phyloP scores from a whole-genome alignment of 495 filamentous ascomycete genomes.

The Filosporella fistucella region DNA sequence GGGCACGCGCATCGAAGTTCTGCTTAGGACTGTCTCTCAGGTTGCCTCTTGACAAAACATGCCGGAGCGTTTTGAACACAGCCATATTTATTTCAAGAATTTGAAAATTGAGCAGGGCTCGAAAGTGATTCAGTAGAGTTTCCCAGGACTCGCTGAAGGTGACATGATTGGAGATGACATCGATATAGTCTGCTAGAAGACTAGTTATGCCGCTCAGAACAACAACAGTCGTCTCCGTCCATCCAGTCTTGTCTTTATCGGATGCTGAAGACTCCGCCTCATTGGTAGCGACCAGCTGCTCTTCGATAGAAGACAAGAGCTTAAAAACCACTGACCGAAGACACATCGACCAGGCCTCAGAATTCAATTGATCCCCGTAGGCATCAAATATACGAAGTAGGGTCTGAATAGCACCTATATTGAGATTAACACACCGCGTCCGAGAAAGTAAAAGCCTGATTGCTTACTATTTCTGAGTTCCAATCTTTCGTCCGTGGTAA shows the following conservation, averaged over 20 bases:
- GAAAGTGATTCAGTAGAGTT: slow-evolving; percentile 62
- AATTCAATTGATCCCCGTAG: slow-evolving; percentile 73
- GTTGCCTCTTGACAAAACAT: slow-evolving; percentile 56
- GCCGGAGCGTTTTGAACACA: slow-evolving; percentile 61
- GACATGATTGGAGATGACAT: slow-evolving; percentile 49
- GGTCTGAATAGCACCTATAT: slow-evolving; percentile 67
- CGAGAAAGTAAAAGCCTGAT: slow-evolving; percentile 18
- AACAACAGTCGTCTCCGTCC: slow-evolving; percentile 75
- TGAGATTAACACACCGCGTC: slow-evolving; percentile 27
- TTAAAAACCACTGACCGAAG: slow-evolving; percentile 74
- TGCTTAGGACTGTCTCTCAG: slow-evolving; percentile 33
- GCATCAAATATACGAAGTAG: slow-evolving; percentile 88
- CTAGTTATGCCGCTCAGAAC: slow-evolving; percentile 65
- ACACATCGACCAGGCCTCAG: slow-evolving; percentile 79
- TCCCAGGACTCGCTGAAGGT: slow-evolving; percentile 63
- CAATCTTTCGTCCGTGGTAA: slow-evolving; percentile 72
- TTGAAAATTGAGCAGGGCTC: slow-evolving; percentile 50
- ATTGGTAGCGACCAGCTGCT: slow-evolving; percentile 30
- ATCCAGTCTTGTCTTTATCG: slow-evolving; percentile 45
- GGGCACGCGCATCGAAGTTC: slow-evolving; percentile 49
- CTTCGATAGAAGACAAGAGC: slow-evolving; percentile 58
- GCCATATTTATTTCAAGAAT: slow-evolving; percentile 68
- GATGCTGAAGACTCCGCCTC: slow-evolving; percentile 16
- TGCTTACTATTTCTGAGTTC: slow-evolving; percentile 78
- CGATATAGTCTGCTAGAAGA: slow-evolving; percentile 64